Conservation (phyloP, 2,329 filamentous ascomycete genomes). For the Basipetospora sp. region DNA sequence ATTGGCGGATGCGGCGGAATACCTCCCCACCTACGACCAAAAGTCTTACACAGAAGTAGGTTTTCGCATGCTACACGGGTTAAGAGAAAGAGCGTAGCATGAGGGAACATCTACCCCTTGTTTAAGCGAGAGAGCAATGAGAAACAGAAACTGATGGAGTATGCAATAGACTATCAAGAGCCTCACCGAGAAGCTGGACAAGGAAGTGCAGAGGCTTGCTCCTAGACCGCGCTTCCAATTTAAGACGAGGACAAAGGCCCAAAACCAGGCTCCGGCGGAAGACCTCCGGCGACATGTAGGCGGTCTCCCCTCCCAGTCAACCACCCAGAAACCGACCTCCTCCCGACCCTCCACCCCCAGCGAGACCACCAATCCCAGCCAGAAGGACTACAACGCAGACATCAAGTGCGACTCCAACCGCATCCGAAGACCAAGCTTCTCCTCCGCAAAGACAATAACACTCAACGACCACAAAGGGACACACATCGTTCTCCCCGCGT, state of each 20-base stretch:
- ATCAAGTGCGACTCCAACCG: slow-evolving; percentile 25
- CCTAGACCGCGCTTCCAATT: slow-evolving; percentile 77
- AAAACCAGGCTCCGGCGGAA: slow-evolving; percentile 26
- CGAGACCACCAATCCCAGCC: slow-evolving; percentile 14
- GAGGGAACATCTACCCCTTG: no score
- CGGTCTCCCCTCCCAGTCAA: slow-evolving; percentile 13
- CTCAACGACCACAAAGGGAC: slow-evolving; percentile 53
- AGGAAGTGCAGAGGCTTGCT: slow-evolving; percentile 49
- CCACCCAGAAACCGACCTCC: no score
- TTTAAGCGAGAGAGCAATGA: no score
- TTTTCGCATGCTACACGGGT: neutral
- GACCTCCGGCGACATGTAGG: slow-evolving; percentile 28
- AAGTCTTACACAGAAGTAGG: slow-evolving; percentile 65
- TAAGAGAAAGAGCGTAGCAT: no score
- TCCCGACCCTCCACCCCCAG: neutral
- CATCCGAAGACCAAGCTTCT: slow-evolving; percentile 49
- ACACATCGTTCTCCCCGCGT: slow-evolving; percentile 63
- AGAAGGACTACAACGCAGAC: slow-evolving; percentile 42
- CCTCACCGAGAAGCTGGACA: slow-evolving; percentile 63
- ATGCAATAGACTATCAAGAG: slow-evolving; percentile 56
- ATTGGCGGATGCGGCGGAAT: slow-evolving; percentile 68
- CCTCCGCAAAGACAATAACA: slow-evolving; percentile 42
- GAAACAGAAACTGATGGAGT: no score
- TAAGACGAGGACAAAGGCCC: slow-evolving; percentile 26
- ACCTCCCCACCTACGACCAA: slow-evolving; percentile 79